Conservation (phyloP, 495 filamentous ascomycete species). For the Thermochaetoides thermophila region DNA sequence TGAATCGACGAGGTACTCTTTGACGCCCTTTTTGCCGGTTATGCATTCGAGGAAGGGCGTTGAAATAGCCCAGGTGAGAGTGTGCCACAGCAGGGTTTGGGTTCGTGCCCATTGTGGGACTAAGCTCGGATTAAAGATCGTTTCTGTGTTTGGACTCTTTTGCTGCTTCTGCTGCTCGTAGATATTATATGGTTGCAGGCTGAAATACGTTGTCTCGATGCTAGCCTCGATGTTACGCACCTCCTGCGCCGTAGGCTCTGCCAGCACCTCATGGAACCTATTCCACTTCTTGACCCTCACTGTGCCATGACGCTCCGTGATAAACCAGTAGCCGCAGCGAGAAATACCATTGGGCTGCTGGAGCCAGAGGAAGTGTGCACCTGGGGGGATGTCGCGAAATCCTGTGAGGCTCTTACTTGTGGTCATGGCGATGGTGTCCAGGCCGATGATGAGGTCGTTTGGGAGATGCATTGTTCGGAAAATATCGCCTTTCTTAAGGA, state of each 20-base stretch:
- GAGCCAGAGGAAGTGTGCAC: constrained; percentile 44
- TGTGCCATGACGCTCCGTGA: constrained; percentile 20
- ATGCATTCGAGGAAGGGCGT: constrained; percentile 31
- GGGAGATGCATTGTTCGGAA: constrained; percentile 29
- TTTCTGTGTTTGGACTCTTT: not conserved
- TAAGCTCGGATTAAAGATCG: not conserved
- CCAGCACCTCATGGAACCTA: constrained; percentile 33
- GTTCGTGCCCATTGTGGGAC: constrained; percentile 2
- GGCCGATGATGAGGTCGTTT: constrained; percentile 27
- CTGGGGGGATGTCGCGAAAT: constrained; percentile 43
- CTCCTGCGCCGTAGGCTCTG: constrained; percentile 25
- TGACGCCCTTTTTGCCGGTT: constrained; percentile 22
- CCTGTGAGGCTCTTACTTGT: constrained; percentile 31
- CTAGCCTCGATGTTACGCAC: constrained; percentile 17
- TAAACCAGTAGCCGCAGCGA: constrained; percentile 47
- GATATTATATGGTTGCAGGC: constrained; percentile 25
- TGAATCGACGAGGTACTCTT: constrained; percentile 40
- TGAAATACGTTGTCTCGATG: constrained; percentile 21
- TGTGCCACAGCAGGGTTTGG: constrained; percentile 20
- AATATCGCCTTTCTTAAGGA: too few species aligned
- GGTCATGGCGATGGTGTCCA: constrained; percentile 29
- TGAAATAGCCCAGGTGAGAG: constrained; percentile 37
- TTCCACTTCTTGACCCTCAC: constrained; percentile 48
- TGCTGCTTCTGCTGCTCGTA: too few species aligned
- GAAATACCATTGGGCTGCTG: constrained; percentile 33